A percentile compares a stretch with the other conserved stretches of the same genome.
Conservation (phyloP, 2,329 filamentous ascomycete species). For the Stachybotrys chartarum region DNA sequence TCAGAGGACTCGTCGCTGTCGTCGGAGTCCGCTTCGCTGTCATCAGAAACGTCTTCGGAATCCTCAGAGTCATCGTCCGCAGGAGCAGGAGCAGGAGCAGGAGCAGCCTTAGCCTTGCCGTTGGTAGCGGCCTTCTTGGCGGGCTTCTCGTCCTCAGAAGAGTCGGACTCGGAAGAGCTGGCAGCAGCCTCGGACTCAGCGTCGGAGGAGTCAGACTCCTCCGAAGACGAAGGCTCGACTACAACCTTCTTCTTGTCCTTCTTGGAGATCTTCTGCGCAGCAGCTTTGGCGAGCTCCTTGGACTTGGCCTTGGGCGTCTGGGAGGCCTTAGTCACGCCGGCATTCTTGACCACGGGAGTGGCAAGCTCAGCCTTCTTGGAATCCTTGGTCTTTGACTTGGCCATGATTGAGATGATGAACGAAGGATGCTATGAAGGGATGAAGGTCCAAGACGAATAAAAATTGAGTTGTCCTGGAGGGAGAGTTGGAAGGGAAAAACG, state of each 20-base stretch:
- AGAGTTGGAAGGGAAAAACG: conserved; percentile 9
- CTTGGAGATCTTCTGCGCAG: conserved; percentile 37
- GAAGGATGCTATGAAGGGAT: conserved; percentile 2
- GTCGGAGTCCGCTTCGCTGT: conserved; percentile 23
- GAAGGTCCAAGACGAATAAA: background rate
- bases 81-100: conserved; percentile 17
- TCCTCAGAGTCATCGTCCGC: conserved; percentile 20
- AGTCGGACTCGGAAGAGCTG: conserved; percentile 25
- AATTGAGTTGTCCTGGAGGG: conserved; percentile 1
- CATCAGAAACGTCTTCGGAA: conserved; percentile 19
- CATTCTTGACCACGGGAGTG: conserved; percentile 54
- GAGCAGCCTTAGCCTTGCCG: conserved; percentile 17
- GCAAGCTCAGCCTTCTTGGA: conserved; percentile 46
- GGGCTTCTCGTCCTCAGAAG: conserved; percentile 31
- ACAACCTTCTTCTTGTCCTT: conserved; percentile 37
- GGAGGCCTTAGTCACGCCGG: conserved; percentile 59
- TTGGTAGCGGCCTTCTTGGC: conserved; percentile 26
- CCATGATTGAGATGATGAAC: conserved; percentile 41
- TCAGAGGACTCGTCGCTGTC: conserved; percentile 19
- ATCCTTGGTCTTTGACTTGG: conserved; percentile 55
- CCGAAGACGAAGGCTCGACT: conserved; percentile 31
- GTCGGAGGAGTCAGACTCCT: conserved; percentile 17
- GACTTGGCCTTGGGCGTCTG: conserved; percentile 59
- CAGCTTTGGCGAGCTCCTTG: conserved; percentile 59
- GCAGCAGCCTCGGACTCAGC: conserved; percentile 18